A percentile compares a stretch with the other conserved stretches of the same genome.
phyloP scores from a whole-genome alignment of 192 early-diverging fungal genomes.

The Phlyctochytrium arcticum region DNA sequence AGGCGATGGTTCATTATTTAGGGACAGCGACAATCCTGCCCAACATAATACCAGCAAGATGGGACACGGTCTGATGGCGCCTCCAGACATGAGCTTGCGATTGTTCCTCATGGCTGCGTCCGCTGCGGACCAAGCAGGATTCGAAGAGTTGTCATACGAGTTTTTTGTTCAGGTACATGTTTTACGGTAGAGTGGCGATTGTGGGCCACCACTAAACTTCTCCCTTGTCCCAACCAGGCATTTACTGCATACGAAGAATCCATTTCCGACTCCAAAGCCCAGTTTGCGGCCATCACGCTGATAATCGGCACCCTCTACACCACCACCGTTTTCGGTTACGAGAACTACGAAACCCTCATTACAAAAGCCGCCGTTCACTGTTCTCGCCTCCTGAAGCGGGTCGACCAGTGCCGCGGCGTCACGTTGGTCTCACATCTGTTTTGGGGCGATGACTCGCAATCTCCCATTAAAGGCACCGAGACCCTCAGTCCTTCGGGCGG shows the following conservation, averaged over 20 bases:
- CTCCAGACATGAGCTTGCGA: constrained; percentile 63
- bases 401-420: constrained; percentile 89
- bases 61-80: constrained; percentile 33
- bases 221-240: constrained; percentile 45
- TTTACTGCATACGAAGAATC: constrained; percentile 97
- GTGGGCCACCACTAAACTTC: constrained; percentile 64
- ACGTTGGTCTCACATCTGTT: constrained; percentile 85
- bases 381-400: constrained; percentile 85
- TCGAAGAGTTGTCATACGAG: constrained; percentile 96
- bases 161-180: constrained; percentile 77
- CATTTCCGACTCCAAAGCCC: constrained; percentile 86
- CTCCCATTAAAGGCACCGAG: constrained; percentile 49
- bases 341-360: constrained; percentile 94
- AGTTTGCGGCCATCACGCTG: constrained; percentile 83
- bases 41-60: constrained; percentile 26
- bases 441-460: constrained; percentile 65
- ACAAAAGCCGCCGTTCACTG: constrained; percentile 89
- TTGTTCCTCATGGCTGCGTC: constrained; percentile 85
- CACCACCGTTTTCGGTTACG: constrained; percentile 74
- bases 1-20: constrained; percentile 27
- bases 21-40: constrained; percentile 30
- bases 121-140: constrained; percentile 76
- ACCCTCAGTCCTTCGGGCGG: no score
- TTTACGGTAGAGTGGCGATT: constrained; percentile 84
- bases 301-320: constrained; percentile 84